Evolutionary conservation across 805 yeast genomes (phyloP), one percentile per base, ranked within the genome.

Genomic region (Yamadazyma phyllophila): DNA sequence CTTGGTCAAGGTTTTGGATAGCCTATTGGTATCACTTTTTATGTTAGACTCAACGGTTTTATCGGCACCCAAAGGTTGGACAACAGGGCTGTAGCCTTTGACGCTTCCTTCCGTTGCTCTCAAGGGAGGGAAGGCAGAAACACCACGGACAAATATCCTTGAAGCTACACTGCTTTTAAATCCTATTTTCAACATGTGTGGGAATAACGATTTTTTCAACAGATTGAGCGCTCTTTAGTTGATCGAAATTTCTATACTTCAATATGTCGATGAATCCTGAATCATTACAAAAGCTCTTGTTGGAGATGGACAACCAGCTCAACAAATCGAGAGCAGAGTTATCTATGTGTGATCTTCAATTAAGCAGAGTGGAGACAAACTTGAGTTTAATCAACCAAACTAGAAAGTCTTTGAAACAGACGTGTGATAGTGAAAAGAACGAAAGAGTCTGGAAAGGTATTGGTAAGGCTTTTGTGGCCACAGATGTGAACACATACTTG

Each of bases 371-470:
- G 17, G 63, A 68, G 45, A 76, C 82, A 39, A 77, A 76, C 53
- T 65, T 77, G 53, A 74, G 71, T 54, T 60, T 85, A 39, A 75
- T 82, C 15, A 75, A 76, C 20, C 69, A 79, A 36, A 84, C 95
- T 7, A 65, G 74, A 29, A 59, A 73, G 29, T 86, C 85, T 52
- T 68, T 89, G 41, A 68, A 66, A 20, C 52, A 56, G 36, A 52
- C 66, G 26, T 70, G 78, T 36, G 56, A 53, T 40, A 38, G 36
- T 7, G 26, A 36, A 10, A 73, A 68, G 8, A 69, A 69, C 15
- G 75, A 78, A 8, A 60, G 59, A 7, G 91, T 90, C 4, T 90
- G 96, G 94, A 80, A 87, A 59, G 88, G 95, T 4, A 78, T 88
- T 30, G 97, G 97, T 26, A 85, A 85, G 63, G 78, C 88, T 26